Conservation (phyloP, 257 asterid genomes). For the Petunia axillaris region DNA sequence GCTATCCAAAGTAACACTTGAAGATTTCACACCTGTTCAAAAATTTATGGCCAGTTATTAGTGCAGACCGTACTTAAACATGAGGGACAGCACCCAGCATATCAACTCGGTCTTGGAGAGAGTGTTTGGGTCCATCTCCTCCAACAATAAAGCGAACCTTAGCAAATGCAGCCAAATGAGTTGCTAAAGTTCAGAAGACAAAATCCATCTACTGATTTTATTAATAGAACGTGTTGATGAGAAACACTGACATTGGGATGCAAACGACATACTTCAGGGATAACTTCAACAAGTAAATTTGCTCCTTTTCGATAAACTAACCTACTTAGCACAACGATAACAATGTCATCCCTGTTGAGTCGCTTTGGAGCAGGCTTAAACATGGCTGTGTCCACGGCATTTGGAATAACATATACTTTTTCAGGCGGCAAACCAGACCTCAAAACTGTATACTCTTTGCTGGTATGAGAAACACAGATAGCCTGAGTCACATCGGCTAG, state of each 20-base stretch:
- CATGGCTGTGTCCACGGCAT: constrained; percentile 98
- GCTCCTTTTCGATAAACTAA: constrained; percentile 95
- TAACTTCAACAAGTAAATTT: constrained; percentile 93
- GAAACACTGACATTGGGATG: constrained; percentile 72
- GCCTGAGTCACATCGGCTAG: constrained; percentile 95
- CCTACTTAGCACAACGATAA: constrained; percentile 89
- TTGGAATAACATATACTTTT: constrained; percentile 90
- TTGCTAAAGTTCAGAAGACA: constrained; percentile 19
- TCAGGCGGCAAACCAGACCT: constrained; percentile 96
- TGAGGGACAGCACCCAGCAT: constrained; percentile 99
- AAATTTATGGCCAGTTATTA: constrained; percentile 86
- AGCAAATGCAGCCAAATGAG: constrained; percentile 29
- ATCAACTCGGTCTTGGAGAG: constrained; percentile 95
- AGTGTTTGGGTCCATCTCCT: constrained; percentile 98
- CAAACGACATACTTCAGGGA: constrained; percentile 82
- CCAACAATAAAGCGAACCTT: constrained; percentile 94
- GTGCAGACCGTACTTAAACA: constrained; percentile 86
- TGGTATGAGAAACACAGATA: constrained; percentile 95
- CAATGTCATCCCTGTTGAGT: constrained; percentile 64
- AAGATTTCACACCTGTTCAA: constrained; percentile 62
- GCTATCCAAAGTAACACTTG: too few species aligned
- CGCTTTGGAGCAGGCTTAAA: constrained; percentile 81
- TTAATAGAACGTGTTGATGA: not conserved
- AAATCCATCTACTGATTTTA: not conserved
- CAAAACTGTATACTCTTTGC: constrained; percentile 90